Base-by-base conservation (phyloP, 768 basidiomycete genomes). In the Cubamyces sp. region DNA sequence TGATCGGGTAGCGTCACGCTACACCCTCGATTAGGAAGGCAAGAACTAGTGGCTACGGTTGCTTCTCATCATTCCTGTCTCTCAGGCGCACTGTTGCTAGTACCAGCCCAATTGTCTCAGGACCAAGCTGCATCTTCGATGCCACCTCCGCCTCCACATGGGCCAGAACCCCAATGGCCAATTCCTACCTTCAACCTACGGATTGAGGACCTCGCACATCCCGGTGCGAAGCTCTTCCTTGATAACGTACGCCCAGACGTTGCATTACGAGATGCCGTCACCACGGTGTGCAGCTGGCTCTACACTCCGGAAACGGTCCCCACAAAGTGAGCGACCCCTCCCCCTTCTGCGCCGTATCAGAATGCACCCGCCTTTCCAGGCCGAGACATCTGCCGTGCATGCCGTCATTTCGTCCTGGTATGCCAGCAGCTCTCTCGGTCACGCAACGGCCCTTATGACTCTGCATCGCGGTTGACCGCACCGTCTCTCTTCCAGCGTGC, bases 161-260 rank as follows among this genome's bases (percentile, higher is more conserved):
- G 57, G 0, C 41, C 46, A 26, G 60, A 69, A n/a, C 74, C 77
- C 15, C 43, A 68, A 39, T 88, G 83, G 83, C 80, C 79, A 0
- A 75, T 87, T 28, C 89, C 88, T 28, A 81, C 74, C 46, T 77
- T 91, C 56, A 72, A 77, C 19, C 70, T 90, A 42, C 79, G 77
- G 19, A 74, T 89, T 37, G 84, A 88, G 15, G 84, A 88, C 67
- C 74, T 90, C 34, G 71, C 74, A 0, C 86, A 88, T 71, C 76
- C 82, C 23, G 89, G 88, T 12, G 81, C 82, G 7, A 65, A 73
- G 26, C 70, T 87, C 46, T 89, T 90, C 76, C 74, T 89, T 51
- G 68, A 76, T 42, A 74, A 76, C 63, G 79, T 87, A 51, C 71
- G 82, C 14, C 79, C 82, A 19, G 74, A 69, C 69, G 65, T 74